phyloP scores from a whole-genome alignment of 2,329 filamentous ascomycete species.

The Xylaria sp. region DNA sequence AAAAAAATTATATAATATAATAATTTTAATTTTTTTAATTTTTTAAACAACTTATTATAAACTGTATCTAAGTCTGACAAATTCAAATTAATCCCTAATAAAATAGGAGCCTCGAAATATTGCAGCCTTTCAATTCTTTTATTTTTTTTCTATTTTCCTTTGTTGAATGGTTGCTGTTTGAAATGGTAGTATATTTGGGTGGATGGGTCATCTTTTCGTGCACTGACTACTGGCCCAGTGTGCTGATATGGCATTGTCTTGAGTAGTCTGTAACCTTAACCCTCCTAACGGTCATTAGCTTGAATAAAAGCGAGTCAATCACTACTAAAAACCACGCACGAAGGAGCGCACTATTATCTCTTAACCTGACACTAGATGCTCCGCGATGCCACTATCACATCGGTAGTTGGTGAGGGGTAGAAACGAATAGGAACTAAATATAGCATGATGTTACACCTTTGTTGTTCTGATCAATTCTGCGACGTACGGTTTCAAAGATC shows the following conservation, averaged over 20 bases:
- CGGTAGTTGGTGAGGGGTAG: slow-evolving; percentile 17
- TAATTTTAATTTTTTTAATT: too few relatives aligned
- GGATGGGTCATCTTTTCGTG: too few relatives aligned
- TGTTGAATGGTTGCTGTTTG: too few relatives aligned
- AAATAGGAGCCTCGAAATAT: too few relatives aligned
- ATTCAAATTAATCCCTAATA: too few relatives aligned
- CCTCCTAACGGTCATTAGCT: slow-evolving; percentile 7
- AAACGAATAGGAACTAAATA: slow-evolving; percentile 1
- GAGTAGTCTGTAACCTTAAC: background rate
- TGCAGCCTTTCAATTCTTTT: too few relatives aligned
- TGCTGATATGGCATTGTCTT: background rate
- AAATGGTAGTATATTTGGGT: too few relatives aligned
- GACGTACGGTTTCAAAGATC: background rate
- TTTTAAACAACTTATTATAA: too few relatives aligned
- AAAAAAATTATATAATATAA: too few relatives aligned
- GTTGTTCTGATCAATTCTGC: background rate
- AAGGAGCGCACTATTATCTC: slow-evolving; percentile 7
- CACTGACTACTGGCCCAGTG: too few relatives aligned
- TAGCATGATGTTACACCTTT: background rate
- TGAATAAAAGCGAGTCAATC: background rate
- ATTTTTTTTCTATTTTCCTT: too few relatives aligned
- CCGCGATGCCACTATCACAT: slow-evolving; percentile 3
- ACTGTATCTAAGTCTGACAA: too few relatives aligned
- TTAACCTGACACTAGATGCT: slow-evolving; percentile 15
- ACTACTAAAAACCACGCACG: background rate